Percentiles rank a stretch among this genome's conserved stretches.
phyloP scores from a whole-genome alignment of 2,329 filamentous ascomycete genomes.

The Penicillium sp. region DNA sequence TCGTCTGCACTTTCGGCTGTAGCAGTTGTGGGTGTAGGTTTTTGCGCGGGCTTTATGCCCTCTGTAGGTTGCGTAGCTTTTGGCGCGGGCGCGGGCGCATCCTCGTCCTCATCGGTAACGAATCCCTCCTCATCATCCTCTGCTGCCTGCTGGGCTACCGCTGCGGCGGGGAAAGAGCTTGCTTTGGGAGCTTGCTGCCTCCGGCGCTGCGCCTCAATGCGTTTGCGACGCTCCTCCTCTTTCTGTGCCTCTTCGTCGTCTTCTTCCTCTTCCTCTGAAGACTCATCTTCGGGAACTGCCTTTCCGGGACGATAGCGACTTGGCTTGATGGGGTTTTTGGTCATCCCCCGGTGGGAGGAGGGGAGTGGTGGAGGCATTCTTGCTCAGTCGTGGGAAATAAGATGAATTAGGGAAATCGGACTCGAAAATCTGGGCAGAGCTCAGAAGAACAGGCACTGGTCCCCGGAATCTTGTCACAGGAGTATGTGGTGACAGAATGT shows the following conservation, averaged over 20 bases:
- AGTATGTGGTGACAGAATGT: not conserved
- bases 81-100: conserved; percentile 20
- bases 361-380: conserved; percentile 48
- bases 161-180: conserved; percentile 38
- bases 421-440: not conserved
- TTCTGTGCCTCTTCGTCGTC: conserved; percentile 59
- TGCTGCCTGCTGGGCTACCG: conserved; percentile 31
- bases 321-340: conserved; percentile 80
- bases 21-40: conserved; percentile 21
- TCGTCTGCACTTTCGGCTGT: conserved; percentile 44
- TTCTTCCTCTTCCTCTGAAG: conserved; percentile 54
- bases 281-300: conserved; percentile 53
- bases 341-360: conserved; percentile 68
- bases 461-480: not conserved
- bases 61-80: conserved; percentile 19
- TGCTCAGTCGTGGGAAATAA: not conserved
- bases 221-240: conserved; percentile 53
- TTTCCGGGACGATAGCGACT: conserved; percentile 85
- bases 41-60: conserved; percentile 14
- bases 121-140: conserved; percentile 59
- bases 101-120: conserved; percentile 56
- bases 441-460: not conserved
- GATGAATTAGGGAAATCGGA: not conserved
- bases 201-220: conserved; percentile 38
- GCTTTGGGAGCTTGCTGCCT: conserved; percentile 49